These are phyloP conservation scores for Medicago lupulina DNA, from an alignment of 306 rosid species.

Conservation along the genomic window DNA sequence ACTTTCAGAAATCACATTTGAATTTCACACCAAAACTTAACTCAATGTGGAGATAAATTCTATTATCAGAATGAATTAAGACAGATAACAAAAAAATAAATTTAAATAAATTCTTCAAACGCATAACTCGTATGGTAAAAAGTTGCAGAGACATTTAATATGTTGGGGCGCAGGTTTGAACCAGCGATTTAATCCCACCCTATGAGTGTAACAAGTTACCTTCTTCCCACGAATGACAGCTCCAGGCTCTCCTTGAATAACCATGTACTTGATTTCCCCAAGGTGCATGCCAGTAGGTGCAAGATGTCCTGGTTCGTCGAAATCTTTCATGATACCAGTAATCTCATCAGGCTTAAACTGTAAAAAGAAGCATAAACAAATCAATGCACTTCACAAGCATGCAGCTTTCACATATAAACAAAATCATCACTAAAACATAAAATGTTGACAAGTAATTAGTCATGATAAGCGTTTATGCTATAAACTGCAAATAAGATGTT, in stretches of 20 bases:
- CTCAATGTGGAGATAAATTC: too few relatives aligned
- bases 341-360: constrained; percentile 74
- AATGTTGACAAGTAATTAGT: background rate
- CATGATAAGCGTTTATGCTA: too few relatives aligned
- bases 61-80: too few relatives aligned
- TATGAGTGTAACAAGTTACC: constrained; percentile 45
- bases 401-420: background rate
- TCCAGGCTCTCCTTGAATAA: constrained; percentile 92
- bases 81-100: too few relatives aligned
- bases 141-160: background rate
- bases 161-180: too few relatives aligned
- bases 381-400: background rate
- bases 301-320: constrained; percentile 90
- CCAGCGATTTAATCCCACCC: background rate
- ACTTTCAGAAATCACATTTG: too few relatives aligned
- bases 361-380: background rate
- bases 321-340: constrained; percentile 76
- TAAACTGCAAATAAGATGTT: too few relatives aligned
- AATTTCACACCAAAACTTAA: too few relatives aligned
- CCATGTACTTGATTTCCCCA: constrained; percentile 85
- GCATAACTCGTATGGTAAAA: too few relatives aligned
- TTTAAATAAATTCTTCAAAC: too few relatives aligned
- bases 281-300: constrained; percentile 91
- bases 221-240: constrained; percentile 97
- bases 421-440: background rate